Evolutionary conservation across 176 grass and related monocot genomes (phyloP), one percentile per base, ranked within the genome.

Genomic region (Oryza longistaminata): DNA sequence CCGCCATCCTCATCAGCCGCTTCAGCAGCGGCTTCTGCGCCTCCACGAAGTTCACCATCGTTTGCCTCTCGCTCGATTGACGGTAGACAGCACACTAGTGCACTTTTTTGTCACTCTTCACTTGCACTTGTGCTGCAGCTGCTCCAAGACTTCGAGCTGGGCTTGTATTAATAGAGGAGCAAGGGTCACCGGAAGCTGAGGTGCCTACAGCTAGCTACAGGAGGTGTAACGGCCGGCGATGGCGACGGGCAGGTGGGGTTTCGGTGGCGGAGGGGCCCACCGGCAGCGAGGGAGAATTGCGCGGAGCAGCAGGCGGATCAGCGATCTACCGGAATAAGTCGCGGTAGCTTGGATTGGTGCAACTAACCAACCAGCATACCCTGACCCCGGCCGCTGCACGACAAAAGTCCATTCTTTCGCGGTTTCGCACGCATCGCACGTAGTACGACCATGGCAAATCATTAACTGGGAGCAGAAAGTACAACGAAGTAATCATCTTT

Each of bases 31-130:
- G 93, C 86, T 92, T 89, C 82, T 96, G 93, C 0, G 88, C 91
- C 78, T 93, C 90, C 33, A 99, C 67, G 50, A 93, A 83, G 84
- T 99, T 99, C 89, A 99, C 96, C 96, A 99, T 98, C 40, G 27
- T 87, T 73, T 35, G 29, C 37, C 25, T 39, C 17, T 58, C 45
- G 39, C 34, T 71, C 14, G 19, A 21, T 26, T 60, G 5, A 58
- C 52, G 21, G 17, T 0, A 58, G 49, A 52, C 17, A 6, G 17
- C 52, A 53, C 52, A 7, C 17, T 8, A 53, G 0, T 53, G 50
- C 50, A 53, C 50, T 2, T 43, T 43, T 58, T 43, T 58, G n/a
- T 62, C 58, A 24, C 21, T 62, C 21, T 62, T 62, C 58, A 24
- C 58, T 62, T 85, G 67, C 15, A 61, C 49, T 52, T 58, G 29